phyloP scores from a whole-genome alignment of 2,329 filamentous ascomycete species.

The Pseudogymnoascus sp. region DNA sequence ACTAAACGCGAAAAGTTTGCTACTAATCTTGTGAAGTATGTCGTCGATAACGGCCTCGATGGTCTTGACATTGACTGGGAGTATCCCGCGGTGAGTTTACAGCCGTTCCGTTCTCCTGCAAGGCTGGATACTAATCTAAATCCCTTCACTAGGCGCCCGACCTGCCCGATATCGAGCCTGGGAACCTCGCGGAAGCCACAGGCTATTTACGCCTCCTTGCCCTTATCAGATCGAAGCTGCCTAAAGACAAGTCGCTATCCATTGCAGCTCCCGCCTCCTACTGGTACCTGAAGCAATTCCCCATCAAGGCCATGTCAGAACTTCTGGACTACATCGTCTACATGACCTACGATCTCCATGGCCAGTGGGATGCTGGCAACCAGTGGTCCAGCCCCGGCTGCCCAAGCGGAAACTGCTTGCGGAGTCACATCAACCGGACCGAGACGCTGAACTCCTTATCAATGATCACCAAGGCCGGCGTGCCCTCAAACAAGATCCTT shows the following conservation, averaged over 20 bases:
- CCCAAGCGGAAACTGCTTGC: slow-evolving; percentile 30
- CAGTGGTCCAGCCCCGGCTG: slow-evolving; percentile 24
- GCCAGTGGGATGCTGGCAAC: slow-evolving; percentile 29
- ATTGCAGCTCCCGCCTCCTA: slow-evolving; percentile 24
- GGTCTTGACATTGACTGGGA: slow-evolving; percentile 31
- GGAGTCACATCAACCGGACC: slow-evolving; percentile 36
- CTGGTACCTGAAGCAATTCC: slow-evolving; percentile 30
- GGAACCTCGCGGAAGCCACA: slow-evolving; percentile 23
- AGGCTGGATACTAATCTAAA: neutral
- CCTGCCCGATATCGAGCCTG: slow-evolving; percentile 25
- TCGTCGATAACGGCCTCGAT: slow-evolving; percentile 30
- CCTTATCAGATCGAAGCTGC: slow-evolving; percentile 25
- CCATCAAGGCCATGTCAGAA: slow-evolving; percentile 23
- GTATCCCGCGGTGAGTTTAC: slow-evolving; percentile 27
- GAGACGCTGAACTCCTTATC: slow-evolving; percentile 31
- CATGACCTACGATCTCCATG: slow-evolving; percentile 37
- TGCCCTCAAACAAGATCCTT: slow-evolving; percentile 26
- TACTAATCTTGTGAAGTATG: slow-evolving; percentile 31
- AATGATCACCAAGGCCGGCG: neutral
- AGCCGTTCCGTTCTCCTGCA: slow-evolving; percentile 7
- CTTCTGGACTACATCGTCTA: slow-evolving; percentile 31
- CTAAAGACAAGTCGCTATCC: slow-evolving; percentile 18
- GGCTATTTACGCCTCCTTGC: slow-evolving; percentile 28
- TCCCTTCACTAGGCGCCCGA: neutral
- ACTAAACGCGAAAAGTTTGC: slow-evolving; percentile 32